A percentile compares a stretch with the other conserved stretches of the same genome.
These are phyloP conservation scores for Trichoderma oligosporum DNA, from an alignment of 2,329 filamentous ascomycete genomes.

Conservation along the genomic window DNA sequence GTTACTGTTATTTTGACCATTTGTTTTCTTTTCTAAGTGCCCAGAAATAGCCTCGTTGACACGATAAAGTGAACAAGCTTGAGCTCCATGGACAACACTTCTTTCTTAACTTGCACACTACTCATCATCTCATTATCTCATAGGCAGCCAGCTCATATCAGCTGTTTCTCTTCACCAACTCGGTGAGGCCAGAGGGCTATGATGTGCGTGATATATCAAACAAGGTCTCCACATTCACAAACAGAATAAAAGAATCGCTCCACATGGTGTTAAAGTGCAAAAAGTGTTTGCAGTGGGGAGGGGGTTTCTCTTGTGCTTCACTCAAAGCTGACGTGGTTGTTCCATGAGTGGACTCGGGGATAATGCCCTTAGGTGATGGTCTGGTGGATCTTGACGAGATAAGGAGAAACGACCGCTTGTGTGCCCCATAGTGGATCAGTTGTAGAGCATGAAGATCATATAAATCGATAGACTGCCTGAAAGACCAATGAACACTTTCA, in stretches of 20 bases:
- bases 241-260: constrained; percentile 3
- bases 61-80: background rate
- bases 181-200: constrained; percentile 6
- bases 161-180: constrained; percentile 5
- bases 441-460: constrained; percentile 5
- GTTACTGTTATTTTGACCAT: background rate
- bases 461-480: background rate
- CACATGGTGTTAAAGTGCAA: constrained; percentile 35
- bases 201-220: constrained; percentile 15
- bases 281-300: constrained; percentile 22
- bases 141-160: background rate
- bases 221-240: constrained; percentile 16
- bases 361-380: background rate
- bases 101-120: background rate
- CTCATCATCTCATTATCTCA: too few relatives aligned
- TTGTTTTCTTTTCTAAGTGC: background rate
- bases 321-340: constrained; percentile 21
- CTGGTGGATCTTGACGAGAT: constrained; percentile 17
- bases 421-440: constrained; percentile 25
- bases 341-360: background rate
- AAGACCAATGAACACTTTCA: background rate
- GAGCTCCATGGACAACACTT: background rate
- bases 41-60: background rate
- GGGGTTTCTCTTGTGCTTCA: constrained; percentile 23
- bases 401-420: constrained; percentile 5